Conservation (phyloP, 2,329 filamentous ascomycete species). For the Colletotrichum lindemuthianum region DNA sequence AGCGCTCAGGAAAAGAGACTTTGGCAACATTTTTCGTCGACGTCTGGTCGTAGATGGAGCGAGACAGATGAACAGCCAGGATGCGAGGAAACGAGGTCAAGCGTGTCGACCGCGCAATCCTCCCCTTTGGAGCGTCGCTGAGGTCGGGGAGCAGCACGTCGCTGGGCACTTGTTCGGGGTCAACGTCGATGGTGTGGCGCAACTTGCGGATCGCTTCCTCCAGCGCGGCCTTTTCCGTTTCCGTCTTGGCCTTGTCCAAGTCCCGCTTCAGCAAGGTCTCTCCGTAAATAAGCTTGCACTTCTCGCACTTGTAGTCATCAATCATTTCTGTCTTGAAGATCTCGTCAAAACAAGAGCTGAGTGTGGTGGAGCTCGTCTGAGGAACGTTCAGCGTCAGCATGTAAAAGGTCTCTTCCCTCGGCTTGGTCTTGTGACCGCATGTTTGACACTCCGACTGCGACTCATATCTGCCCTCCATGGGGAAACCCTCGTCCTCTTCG, state of each 20-base stretch:
- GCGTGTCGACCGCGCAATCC: constrained; percentile 87
- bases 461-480: constrained; percentile 90
- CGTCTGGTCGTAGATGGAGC: constrained; percentile 87
- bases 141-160: constrained; percentile 80
- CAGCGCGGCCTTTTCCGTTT: constrained; percentile 67
- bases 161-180: constrained; percentile 81
- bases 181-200: constrained; percentile 74
- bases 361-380: constrained; percentile 79
- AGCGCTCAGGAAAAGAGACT: constrained; percentile 87
- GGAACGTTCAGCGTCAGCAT: constrained; percentile 93
- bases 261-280: constrained; percentile 71
- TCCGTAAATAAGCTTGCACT: constrained; percentile 87
- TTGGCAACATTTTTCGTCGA: constrained; percentile 96
- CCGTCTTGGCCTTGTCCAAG: constrained; percentile 62
- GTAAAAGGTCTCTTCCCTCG: constrained; percentile 86
- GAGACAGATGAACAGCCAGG: constrained; percentile 89
- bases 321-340: constrained; percentile 96
- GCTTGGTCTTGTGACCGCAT: constrained; percentile 89
- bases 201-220: constrained; percentile 59
- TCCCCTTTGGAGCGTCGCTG: constrained; percentile 79
- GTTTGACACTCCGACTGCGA: constrained; percentile 95
- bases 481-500: constrained; percentile 69
- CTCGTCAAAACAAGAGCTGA: constrained; percentile 90
- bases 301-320: constrained; percentile 96
- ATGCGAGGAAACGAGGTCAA: constrained; percentile 90